Evolutionary conservation across 2,329 filamentous ascomycete genomes (phyloP), one percentile per base, ranked within the genome.

Genomic region (Purpureocillium lavendulum): DNA sequence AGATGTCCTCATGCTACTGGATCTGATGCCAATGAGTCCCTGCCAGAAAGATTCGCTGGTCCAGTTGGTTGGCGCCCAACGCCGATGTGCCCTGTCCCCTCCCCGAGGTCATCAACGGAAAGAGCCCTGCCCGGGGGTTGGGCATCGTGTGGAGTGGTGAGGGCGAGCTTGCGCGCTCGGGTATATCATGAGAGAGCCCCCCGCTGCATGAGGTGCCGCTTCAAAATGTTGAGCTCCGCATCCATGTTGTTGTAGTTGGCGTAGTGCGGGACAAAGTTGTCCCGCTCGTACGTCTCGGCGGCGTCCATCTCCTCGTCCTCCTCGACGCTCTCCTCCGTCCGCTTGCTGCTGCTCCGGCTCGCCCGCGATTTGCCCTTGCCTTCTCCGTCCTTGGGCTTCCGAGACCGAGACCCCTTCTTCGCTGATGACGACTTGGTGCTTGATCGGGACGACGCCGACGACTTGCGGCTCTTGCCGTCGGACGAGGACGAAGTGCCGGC

Each of bases 201-300:
- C 11, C 32, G 43, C 35, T 39, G 33, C 38, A 38, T 39, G 24
- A 45, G 32, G 15, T 43, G 40, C 28, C 38, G 28, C 14, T 29
- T 33, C 16, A 45, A 33, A 10, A 45, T 43, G 17, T 16, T 35
- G 15, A 45, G 40, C 31, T 45, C 43, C n/a, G 41, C 28, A 21
- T 45, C 43, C 30, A 43, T 39, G 14, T 40, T 40, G 33, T 24
- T 40, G 33, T 45, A 45, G 29, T 40, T 43, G 10, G 35, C 17
- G 30, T 41, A 43, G 26, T 40, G 38, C 5, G 38, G 29, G 33
- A 40, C 33, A 30, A 40, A 45, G 32, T 21, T 39, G 4, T 30
- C 29, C 11, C 21, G 5, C 10, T 26, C 21, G 21, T 12, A 14
- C 7, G 29, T 12, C 7, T 36, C 38, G 4, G 35, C 35, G 8